A percentile compares a stretch with the other conserved stretches of the same genome.
These are phyloP conservation scores for Phytophthora pluvialis DNA, from an alignment of 352 stramenopile species.

Conservation along the genomic window DNA sequence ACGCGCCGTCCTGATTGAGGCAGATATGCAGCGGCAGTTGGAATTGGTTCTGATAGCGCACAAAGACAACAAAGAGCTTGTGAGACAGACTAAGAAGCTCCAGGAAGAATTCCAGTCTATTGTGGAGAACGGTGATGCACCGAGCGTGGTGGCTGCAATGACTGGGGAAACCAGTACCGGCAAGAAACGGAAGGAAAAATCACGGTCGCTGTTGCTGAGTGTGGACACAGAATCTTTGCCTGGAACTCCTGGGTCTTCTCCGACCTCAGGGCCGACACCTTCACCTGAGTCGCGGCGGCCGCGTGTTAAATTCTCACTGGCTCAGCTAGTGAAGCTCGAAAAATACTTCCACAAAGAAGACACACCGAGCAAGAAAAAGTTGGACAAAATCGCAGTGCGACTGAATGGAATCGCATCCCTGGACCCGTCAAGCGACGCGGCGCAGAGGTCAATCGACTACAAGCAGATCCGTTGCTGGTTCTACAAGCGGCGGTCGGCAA, in stretches of 20 bases:
- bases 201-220: conserved; percentile 49
- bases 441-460: conserved; percentile 79
- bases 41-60: conserved; percentile 80
- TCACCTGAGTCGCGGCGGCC: conserved; percentile 70
- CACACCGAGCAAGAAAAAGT: conserved; percentile 78
- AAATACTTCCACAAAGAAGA: conserved; percentile 87
- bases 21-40: conserved; percentile 73
- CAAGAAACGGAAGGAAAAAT: conserved; percentile 62
- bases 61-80: conserved; percentile 89
- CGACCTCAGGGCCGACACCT: conserved; percentile 65
- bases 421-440: conserved; percentile 60
- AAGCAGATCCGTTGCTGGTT: conserved; percentile 91
- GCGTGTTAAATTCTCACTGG: conserved; percentile 79
- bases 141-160: conserved; percentile 36
- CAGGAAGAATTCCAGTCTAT: conserved; percentile 84
- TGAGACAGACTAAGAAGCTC: conserved; percentile 81
- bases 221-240: conserved; percentile 67
- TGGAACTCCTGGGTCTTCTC: conserved; percentile 57
- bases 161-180: conserved; percentile 18
- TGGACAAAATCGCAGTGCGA: conserved; percentile 79
- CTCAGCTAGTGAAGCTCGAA: conserved; percentile 81
- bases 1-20: conserved; percentile 76
- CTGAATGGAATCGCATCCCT: conserved; percentile 71
- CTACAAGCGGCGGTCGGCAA: conserved; percentile 85
- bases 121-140: conserved; percentile 55